A percentile compares a stretch with the other conserved stretches of the same genome.
Conservation (phyloP, 176 grass and related monocot species). For the Paspalum notatum region DNA sequence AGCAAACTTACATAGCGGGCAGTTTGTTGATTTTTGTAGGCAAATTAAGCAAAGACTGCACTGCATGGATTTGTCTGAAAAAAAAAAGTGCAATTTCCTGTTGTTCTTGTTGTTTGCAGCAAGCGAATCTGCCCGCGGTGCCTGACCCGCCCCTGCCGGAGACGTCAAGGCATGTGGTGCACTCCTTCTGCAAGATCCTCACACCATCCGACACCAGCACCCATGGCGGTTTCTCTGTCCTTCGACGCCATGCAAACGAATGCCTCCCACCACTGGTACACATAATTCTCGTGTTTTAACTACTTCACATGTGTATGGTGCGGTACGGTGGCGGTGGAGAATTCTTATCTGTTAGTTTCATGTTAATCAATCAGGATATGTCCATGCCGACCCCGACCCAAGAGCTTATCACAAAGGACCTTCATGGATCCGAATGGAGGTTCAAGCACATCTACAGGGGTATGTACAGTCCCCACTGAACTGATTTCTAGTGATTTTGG, state of each 20-base stretch:
- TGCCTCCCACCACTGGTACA: slow-evolving; percentile 88
- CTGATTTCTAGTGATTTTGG: slow-evolving; percentile 28
- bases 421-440: slow-evolving; percentile 89
- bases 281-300: slow-evolving; percentile 25
- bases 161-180: slow-evolving; percentile 67
- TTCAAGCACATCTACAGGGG: slow-evolving; percentile 98
- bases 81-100: not conserved
- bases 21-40: not conserved
- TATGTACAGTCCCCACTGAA: slow-evolving; percentile 44
- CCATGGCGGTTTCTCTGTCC: slow-evolving; percentile 94
- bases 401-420: slow-evolving; percentile 83
- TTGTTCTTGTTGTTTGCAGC: slow-evolving; percentile 45
- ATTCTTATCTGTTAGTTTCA: not conserved
- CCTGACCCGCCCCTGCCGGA: slow-evolving; percentile 53
- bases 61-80: slow-evolving; percentile 18
- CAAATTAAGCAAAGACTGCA: not conserved
- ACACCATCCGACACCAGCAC: slow-evolving; percentile 98
- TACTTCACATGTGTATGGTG: not conserved
- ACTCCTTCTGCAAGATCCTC: slow-evolving; percentile 98
- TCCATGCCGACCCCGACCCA: slow-evolving; percentile 77
- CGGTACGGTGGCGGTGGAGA: not conserved
- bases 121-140: slow-evolving; percentile 51
- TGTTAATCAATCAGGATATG: slow-evolving; percentile 79
- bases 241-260: slow-evolving; percentile 86
- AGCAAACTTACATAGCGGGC: not conserved